Percentiles rank a stretch among this genome's conserved stretches.
Evolutionary conservation across 192 early-diverging fungal species (phyloP).

Genomic region (Coemansia aciculifera): DNA sequence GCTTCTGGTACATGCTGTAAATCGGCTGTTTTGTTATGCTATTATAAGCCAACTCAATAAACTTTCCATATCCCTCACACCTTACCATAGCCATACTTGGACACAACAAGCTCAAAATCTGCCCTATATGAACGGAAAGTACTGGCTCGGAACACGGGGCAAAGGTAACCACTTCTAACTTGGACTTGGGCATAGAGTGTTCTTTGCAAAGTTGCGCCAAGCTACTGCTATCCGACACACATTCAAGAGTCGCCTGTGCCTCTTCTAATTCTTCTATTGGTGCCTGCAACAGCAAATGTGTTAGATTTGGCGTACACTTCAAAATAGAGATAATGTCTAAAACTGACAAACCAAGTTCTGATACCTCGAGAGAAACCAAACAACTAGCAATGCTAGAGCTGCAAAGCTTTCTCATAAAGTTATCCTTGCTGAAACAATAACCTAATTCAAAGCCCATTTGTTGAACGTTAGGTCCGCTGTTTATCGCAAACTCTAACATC

Average conservation of each 20-base stretch:
- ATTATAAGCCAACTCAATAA: not conserved
- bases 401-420: not conserved
- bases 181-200: not conserved
- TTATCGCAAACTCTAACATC: not conserved
- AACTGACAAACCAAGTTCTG: not conserved
- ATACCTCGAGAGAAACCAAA: not conserved
- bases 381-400: not conserved
- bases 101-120: not conserved
- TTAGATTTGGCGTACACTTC: not conserved
- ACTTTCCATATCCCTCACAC: not conserved
- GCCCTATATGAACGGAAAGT: not conserved
- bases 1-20: not conserved
- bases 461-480: not conserved
- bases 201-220: not conserved
- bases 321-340: not conserved
- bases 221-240: not conserved
- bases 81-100: not conserved
- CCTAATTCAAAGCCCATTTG: not conserved
- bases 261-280: not conserved
- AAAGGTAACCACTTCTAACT: not conserved
- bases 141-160: not conserved
- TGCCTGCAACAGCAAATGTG: not conserved
- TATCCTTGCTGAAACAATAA: not conserved
- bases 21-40: not conserved
- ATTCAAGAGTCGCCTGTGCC: not conserved